Conservation (phyloP, 768 basidiomycete genomes). For the Cystofilobasidium bisporidii region DNA sequence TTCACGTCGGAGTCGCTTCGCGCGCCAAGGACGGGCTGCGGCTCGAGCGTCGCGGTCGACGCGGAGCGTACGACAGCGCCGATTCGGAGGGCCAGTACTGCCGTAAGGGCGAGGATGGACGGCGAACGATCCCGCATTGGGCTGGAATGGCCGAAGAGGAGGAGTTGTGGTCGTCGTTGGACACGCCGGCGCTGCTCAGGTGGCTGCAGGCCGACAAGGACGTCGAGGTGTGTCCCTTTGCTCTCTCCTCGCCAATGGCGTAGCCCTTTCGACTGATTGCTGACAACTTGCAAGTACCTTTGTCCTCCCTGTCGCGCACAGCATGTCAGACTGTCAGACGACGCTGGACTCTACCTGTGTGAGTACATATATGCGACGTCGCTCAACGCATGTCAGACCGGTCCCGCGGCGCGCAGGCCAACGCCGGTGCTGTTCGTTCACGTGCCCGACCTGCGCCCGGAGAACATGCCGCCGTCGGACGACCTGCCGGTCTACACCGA, state of each 20-base stretch:
- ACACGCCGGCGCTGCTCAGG: neutral
- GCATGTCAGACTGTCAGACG: neutral
- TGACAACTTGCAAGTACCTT: no score
- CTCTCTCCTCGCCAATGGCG: no score
- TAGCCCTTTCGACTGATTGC: no score
- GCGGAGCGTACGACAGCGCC: neutral
- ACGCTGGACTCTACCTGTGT: neutral
- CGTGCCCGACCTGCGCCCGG: neutral
- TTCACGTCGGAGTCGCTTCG: neutral
- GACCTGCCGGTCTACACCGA: slow-evolving; percentile 1
- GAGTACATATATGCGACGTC: slow-evolving; percentile 4
- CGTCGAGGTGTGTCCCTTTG: neutral
- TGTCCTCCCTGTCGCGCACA: neutral
- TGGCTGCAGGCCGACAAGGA: neutral
- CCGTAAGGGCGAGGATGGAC: neutral
- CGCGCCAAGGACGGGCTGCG: neutral
- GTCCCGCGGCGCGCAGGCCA: neutral
- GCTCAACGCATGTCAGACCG: neutral
- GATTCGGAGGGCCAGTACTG: neutral
- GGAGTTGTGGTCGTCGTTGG: neutral
- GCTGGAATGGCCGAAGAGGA: neutral
- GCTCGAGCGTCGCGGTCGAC: neutral
- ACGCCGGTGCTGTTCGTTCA: neutral
- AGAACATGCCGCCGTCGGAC: neutral
- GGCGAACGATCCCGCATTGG: neutral